Conservation (phyloP, 164 flowering plant genomes). For the Nelumbo lutea region DNA sequence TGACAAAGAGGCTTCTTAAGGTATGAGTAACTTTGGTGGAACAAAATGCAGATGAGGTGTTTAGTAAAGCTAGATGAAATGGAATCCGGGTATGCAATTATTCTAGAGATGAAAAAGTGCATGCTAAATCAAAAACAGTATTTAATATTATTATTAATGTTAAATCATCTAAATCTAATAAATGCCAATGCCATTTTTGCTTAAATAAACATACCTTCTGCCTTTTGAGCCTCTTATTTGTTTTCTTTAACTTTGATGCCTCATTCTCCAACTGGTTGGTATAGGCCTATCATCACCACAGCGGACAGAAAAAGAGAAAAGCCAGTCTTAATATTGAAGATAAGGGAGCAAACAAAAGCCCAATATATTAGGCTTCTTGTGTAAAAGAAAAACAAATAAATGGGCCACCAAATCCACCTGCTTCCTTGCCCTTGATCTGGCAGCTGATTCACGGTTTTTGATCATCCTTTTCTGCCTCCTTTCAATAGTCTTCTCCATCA, state of each 20-base stretch:
- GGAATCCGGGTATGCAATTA: no score
- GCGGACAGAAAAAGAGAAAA: background rate
- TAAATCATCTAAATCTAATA: no score
- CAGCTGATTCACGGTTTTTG: conserved; percentile 65
- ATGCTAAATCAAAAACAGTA: no score
- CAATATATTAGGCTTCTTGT: no score
- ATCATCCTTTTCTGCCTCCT: conserved; percentile 63
- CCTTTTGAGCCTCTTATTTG: conserved; percentile 29
- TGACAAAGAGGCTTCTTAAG: no score
- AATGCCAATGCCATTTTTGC: background rate
- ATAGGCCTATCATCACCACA: conserved; percentile 26
- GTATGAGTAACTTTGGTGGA: no score
- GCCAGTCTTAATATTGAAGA: no score
- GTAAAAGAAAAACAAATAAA: background rate
- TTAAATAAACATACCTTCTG: conserved; percentile 24
- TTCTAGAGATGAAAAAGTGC: no score
- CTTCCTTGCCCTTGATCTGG: conserved; percentile 59
- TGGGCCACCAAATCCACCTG: conserved; percentile 28
- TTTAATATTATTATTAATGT: no score
- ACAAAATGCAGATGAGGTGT: no score
- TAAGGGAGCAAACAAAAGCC: no score
- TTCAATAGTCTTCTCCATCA: conserved; percentile 46
- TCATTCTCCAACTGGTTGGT: conserved; percentile 33
- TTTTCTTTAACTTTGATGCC: conserved; percentile 23
- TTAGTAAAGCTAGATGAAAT: no score